These are phyloP conservation scores for Sequoiadendron giganteum DNA, from an alignment of 75 land plant genomes.

Conservation along the genomic window DNA sequence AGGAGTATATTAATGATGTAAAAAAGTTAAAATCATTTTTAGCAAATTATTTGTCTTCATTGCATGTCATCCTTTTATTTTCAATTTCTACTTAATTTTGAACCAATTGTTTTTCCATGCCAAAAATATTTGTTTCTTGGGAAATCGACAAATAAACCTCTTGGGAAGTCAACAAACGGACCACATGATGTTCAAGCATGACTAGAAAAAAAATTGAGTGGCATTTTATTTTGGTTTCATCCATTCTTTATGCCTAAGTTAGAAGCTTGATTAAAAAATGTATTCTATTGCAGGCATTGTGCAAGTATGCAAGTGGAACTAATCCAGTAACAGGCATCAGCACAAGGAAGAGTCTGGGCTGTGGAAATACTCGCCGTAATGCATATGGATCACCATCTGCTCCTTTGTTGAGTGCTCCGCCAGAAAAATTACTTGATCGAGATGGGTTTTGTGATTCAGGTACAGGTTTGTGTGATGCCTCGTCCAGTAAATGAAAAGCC, in stretches of 20 bases:
- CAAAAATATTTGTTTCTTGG: neutral
- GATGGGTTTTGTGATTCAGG: slow-evolving; percentile 91
- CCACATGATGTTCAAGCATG: neutral
- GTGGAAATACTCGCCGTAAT: slow-evolving; percentile 84
- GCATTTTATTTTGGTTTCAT: neutral
- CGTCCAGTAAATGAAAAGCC: slow-evolving; percentile 17
- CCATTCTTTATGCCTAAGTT: neutral
- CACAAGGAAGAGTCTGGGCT: slow-evolving; percentile 89
- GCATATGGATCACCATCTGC: slow-evolving; percentile 98
- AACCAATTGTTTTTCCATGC: neutral
- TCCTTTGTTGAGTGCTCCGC: slow-evolving; percentile 91
- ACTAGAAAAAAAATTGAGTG: neutral
- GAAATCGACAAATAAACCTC: neutral
- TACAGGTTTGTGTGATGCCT: slow-evolving; percentile 84
- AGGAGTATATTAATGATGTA: neutral
- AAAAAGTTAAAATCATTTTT: neutral
- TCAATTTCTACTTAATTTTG: neutral
- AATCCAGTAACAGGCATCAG: slow-evolving; percentile 92
- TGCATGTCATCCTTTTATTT: neutral
- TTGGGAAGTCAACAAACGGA: neutral
- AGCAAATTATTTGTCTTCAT: neutral
- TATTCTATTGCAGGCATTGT: slow-evolving; percentile 72
- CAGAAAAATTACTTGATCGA: slow-evolving; percentile 77
- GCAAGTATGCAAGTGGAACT: slow-evolving; percentile 97
- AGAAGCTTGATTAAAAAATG: neutral